phyloP scores from a whole-genome alignment of 202 grass and related monocot genomes.

The Carex arenaria region DNA sequence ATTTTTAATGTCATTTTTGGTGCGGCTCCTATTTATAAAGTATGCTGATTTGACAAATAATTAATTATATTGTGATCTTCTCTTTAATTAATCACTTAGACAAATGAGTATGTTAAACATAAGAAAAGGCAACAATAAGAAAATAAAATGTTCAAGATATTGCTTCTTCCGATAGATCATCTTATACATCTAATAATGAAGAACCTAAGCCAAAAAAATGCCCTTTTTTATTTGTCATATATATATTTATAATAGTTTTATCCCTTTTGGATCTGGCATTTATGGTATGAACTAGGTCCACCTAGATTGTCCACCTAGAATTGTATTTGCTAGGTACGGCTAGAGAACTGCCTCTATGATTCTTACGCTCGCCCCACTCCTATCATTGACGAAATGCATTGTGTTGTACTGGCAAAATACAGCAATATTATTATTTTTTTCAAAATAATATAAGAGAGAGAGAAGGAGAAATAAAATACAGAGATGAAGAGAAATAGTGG shows the following conservation, averaged over 20 bases:
- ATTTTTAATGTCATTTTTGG: background rate
- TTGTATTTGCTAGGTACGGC: conserved; percentile 11
- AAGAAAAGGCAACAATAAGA: background rate
- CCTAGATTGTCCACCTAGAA: background rate
- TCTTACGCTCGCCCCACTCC: conserved; percentile 26
- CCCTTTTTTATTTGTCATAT: background rate
- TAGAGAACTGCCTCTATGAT: conserved; percentile 14
- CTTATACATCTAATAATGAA: background rate
- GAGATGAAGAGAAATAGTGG: background rate
- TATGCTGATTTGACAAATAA: too few species aligned
- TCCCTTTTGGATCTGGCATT: background rate
- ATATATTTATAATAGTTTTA: too few species aligned
- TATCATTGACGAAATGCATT: conserved; percentile 27
- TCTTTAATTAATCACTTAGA: background rate
- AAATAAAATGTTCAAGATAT: background rate
- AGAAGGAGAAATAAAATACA: background rate
- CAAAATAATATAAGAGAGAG: background rate
- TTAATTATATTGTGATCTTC: too few species aligned
- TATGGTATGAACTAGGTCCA: conserved; percentile 7
- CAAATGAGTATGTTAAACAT: background rate
- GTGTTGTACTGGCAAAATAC: conserved; percentile 18
- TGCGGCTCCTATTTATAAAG: too few species aligned
- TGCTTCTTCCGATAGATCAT: background rate
- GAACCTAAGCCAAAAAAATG: background rate
- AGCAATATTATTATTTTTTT: background rate